Base-by-base conservation (phyloP, 495 filamentous ascomycete species). In the Corynascus novoguineensis region DNA sequence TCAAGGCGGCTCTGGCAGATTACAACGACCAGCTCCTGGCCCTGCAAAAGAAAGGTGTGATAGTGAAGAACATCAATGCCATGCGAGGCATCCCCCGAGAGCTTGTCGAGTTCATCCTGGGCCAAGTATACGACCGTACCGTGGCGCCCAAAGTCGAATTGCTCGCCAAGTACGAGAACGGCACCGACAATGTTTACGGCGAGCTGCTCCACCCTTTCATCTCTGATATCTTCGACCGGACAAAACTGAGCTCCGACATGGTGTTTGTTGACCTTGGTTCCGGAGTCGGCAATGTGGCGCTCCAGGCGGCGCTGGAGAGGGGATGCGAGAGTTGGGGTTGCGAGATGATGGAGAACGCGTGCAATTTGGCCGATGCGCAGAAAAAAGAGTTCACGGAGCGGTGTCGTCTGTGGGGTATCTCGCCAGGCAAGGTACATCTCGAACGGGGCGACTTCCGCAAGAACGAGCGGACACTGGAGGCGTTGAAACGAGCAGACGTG, bases 241-340 rank as follows among this genome's bases (percentile, higher is more conserved):
- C 88, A 9, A 75, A 81, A 28, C 76, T 97, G 55, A 90, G 81
- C 34, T 88, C 87, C 0, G 80, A 83, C 29, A 86, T 92, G 55
- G 84, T 92, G 1, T 97, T 98, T 65, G 84, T 98, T 53, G 93
- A 98, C 66, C 79, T 98, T 34, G 93, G 93, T 28, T 96, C 90
- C 17, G 93, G 93, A 25, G 93, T 96, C 27, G 93, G 91, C 5
- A 98, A 96, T 69, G 93, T 97, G 4, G 89, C 92, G 22, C 76
- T 98, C 38, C 93, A 98, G 68, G 93, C 93, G 5, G 93, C 93
- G 9, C 81, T 98, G 8, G 88, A 98, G 68, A 83, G 92, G 47
- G 93, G 93, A 14, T 95, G 89, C 68, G 89, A 96, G 69, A 92
- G 88, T 71, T 97, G 90, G 85, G 93, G 93, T 24, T 96, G 92